Evolutionary conservation across 1,284 basidiomycete genomes (phyloP), one percentile per base, ranked within the genome.

Genomic region (Cryptococcus hybrid): DNA sequence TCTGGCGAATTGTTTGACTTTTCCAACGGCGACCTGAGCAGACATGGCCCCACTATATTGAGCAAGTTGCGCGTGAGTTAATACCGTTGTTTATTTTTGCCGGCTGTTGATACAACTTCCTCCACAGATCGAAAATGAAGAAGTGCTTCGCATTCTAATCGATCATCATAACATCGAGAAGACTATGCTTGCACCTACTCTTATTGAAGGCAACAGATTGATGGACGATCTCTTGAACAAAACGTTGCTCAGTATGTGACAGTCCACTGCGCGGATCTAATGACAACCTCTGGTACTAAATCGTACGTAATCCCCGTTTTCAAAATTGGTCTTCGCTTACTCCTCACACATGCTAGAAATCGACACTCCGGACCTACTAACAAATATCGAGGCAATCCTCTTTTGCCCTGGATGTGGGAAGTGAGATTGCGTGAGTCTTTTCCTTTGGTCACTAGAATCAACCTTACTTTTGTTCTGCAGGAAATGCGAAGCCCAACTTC

Each of bases 101-200:
- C 2, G 8, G 7, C 18, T 2, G 6, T 62, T 13, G 36, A 40
- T 38, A 13, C 47, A 54, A 47, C 46, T 35, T 30, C 34, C 6
- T 51, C 47, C 7, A 1, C 48, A 96, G 90, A 82, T 95, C 64
- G 82, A 84, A 12, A 81, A 95, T 64, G 83, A 84, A 47, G 86
- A 86, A 56, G 88, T 94, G 3, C 80, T 86, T 35, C 90, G 92
- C 50, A 82, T 94, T 52, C 76, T 99, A 42, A 87, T 98, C 77
- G 91, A 92, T 73, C 78, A 82, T 43, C 77, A 78, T 18, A 78
- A 77, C 45, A 90, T 97, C 55, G 95, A 99, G 74, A 80, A 82
- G 13, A 83, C 82, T 2, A 78, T 91, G 3, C 82, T 98, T 9
- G 85, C 88, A 0, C 68, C 68, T 1, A 84, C 77, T 7, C 88